These are phyloP conservation scores for Hypoxylon sp. DNA, from an alignment of 2,329 filamentous ascomycete species.

Conservation along the genomic window DNA sequence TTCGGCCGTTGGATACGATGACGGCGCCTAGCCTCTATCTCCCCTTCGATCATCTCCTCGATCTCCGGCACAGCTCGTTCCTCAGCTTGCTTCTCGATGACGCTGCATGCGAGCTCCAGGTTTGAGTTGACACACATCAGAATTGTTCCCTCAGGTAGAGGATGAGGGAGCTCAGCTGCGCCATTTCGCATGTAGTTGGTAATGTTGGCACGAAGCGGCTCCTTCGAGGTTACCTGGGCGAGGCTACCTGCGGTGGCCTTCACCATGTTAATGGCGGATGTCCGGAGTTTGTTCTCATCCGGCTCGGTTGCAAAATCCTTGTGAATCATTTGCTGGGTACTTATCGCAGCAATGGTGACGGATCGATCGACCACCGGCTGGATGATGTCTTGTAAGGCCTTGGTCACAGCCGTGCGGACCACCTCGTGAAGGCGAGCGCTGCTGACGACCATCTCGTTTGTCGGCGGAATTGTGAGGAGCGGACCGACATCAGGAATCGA, in stretches of 20 bases:
- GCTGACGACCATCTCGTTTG: constrained; percentile 80
- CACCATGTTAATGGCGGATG: constrained; percentile 90
- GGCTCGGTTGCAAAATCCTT: constrained; percentile 97
- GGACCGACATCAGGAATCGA: constrained; percentile 85
- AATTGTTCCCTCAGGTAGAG: constrained; percentile 91
- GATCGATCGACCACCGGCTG: constrained; percentile 96
- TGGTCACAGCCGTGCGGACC: constrained; percentile 84
- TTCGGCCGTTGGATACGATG: constrained; percentile 79
- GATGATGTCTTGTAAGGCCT: constrained; percentile 94
- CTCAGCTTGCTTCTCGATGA: constrained; percentile 95
- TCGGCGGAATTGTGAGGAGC: constrained; percentile 81
- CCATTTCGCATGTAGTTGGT: constrained; percentile 89
- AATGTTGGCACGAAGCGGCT: constrained; percentile 94
- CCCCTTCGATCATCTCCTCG: constrained; percentile 86
- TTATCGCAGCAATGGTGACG: constrained; percentile 97
- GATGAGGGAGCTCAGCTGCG: constrained; percentile 75
- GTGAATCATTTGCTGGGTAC: constrained; percentile 91
- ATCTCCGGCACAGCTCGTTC: constrained; percentile 94
- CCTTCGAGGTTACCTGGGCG: constrained; percentile 97
- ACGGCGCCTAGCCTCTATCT: constrained; percentile 78
- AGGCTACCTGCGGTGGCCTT: constrained; percentile 93
- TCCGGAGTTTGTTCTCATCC: constrained; percentile 85
- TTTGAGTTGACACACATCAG: constrained; percentile 99
- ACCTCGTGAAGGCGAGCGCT: constrained; percentile 75
- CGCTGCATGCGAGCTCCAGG: constrained; percentile 87